These are phyloP conservation scores for Tetrapyrgos nigripes DNA, from an alignment of 1,284 basidiomycete genomes.

Conservation along the genomic window DNA sequence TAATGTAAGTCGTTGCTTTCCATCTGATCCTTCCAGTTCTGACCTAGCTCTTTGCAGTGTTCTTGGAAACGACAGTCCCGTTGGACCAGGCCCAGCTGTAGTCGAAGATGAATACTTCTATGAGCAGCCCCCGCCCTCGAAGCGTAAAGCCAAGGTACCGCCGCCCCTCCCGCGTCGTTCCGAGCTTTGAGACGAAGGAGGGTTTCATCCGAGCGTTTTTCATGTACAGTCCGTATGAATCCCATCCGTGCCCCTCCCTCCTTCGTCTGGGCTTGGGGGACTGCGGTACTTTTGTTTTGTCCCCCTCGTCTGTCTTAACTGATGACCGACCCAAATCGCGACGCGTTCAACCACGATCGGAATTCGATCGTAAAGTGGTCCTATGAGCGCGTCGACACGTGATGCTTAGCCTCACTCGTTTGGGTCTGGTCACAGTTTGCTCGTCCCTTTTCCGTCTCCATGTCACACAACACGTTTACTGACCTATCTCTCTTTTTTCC, in stretches of 20 bases:
- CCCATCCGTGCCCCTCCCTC: slow-evolving; percentile 63
- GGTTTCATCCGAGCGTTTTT: slow-evolving; percentile 49
- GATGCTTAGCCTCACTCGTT: slow-evolving; percentile 42
- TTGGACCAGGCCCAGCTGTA: slow-evolving; percentile 44
- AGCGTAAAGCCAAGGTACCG: slow-evolving; percentile 88
- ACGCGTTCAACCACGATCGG: too few species aligned
- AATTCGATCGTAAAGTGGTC: slow-evolving; percentile 35
- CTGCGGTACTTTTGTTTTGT: slow-evolving; percentile 73
- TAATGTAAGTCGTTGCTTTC: slow-evolving; percentile 63
- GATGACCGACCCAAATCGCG: slow-evolving; percentile 47
- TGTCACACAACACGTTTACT: slow-evolving; percentile 16
- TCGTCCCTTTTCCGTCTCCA: slow-evolving; percentile 11
- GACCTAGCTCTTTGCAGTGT: slow-evolving; percentile 48
- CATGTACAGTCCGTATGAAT: slow-evolving; percentile 76
- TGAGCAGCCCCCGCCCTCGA: slow-evolving; percentile 62
- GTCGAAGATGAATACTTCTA: slow-evolving; percentile 79
- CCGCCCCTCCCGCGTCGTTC: slow-evolving; percentile 80
- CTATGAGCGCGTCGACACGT: slow-evolving; percentile 48
- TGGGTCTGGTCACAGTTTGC: slow-evolving; percentile 47
- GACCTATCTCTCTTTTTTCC: slow-evolving; percentile 31
- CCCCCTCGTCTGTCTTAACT: slow-evolving; percentile 71
- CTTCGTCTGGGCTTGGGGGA: slow-evolving; percentile 89
- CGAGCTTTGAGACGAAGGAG: slow-evolving; percentile 92
- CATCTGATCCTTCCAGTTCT: slow-evolving; percentile 5
- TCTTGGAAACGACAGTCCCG: slow-evolving; percentile 66